Percentiles rank a stretch among this genome's conserved stretches.
phyloP scores from a whole-genome alignment of 2,329 filamentous ascomycete genomes.

The Trichoderma polysporum region DNA sequence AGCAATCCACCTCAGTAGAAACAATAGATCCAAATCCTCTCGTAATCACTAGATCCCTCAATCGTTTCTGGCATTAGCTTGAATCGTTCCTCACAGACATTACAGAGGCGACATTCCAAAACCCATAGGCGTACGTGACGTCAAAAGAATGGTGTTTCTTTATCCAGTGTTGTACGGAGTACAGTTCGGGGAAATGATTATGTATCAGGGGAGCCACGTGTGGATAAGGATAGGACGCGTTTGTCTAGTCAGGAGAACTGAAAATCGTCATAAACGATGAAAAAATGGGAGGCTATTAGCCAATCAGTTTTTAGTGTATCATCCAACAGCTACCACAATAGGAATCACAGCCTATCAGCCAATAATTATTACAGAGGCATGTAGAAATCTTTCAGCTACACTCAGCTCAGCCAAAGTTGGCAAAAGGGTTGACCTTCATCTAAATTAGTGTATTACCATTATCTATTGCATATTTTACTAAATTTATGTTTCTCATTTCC shows the following conservation, averaged over 20 bases:
- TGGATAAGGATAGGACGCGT: neutral
- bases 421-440: neutral
- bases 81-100: neutral
- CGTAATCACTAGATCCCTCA: neutral
- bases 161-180: neutral
- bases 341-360: neutral
- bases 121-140: neutral
- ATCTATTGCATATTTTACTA: too few relatives aligned
- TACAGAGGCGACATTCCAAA: neutral
- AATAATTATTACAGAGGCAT: too few relatives aligned
- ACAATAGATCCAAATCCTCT: neutral
- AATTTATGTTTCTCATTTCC: neutral
- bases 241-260: neutral
- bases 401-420: neutral
- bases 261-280: neutral
- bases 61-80: neutral
- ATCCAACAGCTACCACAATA: neutral
- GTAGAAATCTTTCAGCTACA: neutral
- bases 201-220: slow-evolving; percentile 14
- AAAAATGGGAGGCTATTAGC: neutral
- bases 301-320: neutral
- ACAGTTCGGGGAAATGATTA: neutral
- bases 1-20: neutral
- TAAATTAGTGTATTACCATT: neutral
- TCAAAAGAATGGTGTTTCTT: neutral